Conservation (phyloP, 1,284 basidiomycete genomes). For the Moniliella sp. region DNA sequence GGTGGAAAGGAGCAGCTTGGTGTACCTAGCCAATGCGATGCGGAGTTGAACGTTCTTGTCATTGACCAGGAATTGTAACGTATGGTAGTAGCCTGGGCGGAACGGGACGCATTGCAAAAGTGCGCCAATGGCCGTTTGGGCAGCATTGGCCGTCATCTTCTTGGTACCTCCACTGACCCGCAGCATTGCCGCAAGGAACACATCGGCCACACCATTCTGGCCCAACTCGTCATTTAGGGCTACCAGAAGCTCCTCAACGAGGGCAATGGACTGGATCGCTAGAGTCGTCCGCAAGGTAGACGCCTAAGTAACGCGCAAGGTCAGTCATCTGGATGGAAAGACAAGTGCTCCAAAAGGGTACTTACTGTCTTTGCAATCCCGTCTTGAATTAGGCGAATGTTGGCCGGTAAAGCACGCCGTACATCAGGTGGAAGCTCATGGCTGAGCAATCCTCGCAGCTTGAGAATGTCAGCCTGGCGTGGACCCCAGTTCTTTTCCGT, state of each 20-base stretch:
- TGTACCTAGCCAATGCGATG: slow-evolving; percentile 40
- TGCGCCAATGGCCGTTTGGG: slow-evolving; percentile 50
- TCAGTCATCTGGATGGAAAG: background rate
- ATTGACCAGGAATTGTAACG: slow-evolving; percentile 51
- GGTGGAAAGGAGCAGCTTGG: slow-evolving; percentile 23
- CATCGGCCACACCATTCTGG: slow-evolving; percentile 31
- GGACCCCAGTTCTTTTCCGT: slow-evolving; percentile 85
- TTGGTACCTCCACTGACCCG: slow-evolving; percentile 86
- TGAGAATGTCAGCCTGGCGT: slow-evolving; percentile 56
- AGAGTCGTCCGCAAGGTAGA: slow-evolving; percentile 87
- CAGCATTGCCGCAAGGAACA: slow-evolving; percentile 51
- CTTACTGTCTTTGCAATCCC: slow-evolving; percentile 65
- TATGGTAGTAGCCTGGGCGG: slow-evolving; percentile 47
- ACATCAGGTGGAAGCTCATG: slow-evolving; percentile 42
- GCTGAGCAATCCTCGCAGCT: slow-evolving; percentile 77
- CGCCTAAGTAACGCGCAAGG: slow-evolving; percentile 43
- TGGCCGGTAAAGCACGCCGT: slow-evolving; percentile 49
- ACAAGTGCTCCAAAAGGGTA: slow-evolving; percentile 4
- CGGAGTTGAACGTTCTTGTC: slow-evolving; percentile 69
- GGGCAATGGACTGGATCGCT: slow-evolving; percentile 52
- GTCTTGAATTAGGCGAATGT: slow-evolving; percentile 56
- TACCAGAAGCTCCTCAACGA: slow-evolving; percentile 54
- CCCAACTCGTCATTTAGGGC: slow-evolving; percentile 41
- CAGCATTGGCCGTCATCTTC: slow-evolving; percentile 67
- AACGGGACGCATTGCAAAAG: slow-evolving; percentile 53